phyloP scores from a whole-genome alignment of 2,329 filamentous ascomycete genomes.

The Xylaria arbuscula region DNA sequence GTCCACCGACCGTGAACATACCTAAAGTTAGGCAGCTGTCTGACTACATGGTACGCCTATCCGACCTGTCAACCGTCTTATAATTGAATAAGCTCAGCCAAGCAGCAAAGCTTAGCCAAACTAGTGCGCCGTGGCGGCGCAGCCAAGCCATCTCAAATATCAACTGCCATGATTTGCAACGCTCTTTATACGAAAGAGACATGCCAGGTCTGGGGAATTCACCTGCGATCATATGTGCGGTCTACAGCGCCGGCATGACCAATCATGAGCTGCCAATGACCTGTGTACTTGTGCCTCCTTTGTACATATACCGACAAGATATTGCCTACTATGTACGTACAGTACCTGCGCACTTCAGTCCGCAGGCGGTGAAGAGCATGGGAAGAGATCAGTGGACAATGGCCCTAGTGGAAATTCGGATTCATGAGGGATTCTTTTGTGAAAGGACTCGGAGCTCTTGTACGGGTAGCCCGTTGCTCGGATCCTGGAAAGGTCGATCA shows the following conservation, averaged over 20 bases:
- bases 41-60: background rate
- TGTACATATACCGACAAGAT: background rate
- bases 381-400: background rate
- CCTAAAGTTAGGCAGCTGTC: background rate
- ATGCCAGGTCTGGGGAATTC: background rate
- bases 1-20: background rate
- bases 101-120: constrained; percentile 13
- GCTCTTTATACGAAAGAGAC: constrained; percentile 24
- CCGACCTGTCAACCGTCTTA: background rate
- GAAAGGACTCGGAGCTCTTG: background rate
- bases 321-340: background rate
- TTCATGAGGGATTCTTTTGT: background rate
- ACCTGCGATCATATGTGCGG: background rate
- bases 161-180: constrained; percentile 8
- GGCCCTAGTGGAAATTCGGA: background rate
- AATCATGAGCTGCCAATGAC: background rate
- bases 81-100: background rate
- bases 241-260: background rate
- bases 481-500: constrained; percentile 1
- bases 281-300: background rate
- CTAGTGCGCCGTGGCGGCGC: constrained; percentile 19
- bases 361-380: constrained; percentile 22
- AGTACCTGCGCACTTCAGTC: constrained; percentile 4
- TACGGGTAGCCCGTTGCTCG: constrained; percentile 16
- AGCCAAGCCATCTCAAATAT: constrained; percentile 12